Evolutionary conservation across 352 stramenopile species (phyloP).

Genomic region (Phytophthora sojae): DNA sequence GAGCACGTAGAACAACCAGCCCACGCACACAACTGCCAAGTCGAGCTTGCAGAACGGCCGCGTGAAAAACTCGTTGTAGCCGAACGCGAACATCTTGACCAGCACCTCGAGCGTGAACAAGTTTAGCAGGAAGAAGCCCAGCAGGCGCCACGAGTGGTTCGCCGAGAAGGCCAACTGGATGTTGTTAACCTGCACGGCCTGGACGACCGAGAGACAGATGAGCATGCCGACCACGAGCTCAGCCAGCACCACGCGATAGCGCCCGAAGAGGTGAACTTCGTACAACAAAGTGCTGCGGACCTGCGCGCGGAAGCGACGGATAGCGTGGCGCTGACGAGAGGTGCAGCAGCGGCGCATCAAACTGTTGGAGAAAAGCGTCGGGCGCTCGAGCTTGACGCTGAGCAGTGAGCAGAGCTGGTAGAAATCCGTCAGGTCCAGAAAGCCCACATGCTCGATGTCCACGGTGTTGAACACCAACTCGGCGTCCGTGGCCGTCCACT

Average conservation of each 20-base stretch:
- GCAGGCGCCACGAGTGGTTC: slow-evolving; percentile 76
- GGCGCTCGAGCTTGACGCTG: slow-evolving; percentile 71
- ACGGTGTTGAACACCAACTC: slow-evolving; percentile 85
- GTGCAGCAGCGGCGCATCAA: slow-evolving; percentile 57
- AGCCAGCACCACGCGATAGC: slow-evolving; percentile 74
- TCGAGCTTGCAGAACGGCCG: slow-evolving; percentile 84
- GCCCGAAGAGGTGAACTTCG: slow-evolving; percentile 65
- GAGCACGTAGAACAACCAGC: slow-evolving; percentile 84
- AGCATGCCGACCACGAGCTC: slow-evolving; percentile 78
- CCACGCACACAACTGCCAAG: slow-evolving; percentile 70
- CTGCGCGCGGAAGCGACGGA: slow-evolving; percentile 57
- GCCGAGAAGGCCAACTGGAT: slow-evolving; percentile 78
- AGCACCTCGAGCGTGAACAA: slow-evolving; percentile 80
- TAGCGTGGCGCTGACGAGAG: slow-evolving; percentile 52
- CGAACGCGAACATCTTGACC: slow-evolving; percentile 87
- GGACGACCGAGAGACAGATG: slow-evolving; percentile 81
- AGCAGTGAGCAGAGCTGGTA: slow-evolving; percentile 83
- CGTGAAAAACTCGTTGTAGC: slow-evolving; percentile 74
- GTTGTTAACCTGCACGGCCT: slow-evolving; percentile 88
- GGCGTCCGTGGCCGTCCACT: slow-evolving; percentile 77
- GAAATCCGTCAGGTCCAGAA: slow-evolving; percentile 73
- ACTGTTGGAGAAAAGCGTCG: slow-evolving; percentile 53
- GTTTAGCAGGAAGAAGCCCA: slow-evolving; percentile 73
- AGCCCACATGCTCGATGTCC: slow-evolving; percentile 69
- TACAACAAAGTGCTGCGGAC: slow-evolving; percentile 67